phyloP scores from a whole-genome alignment of 495 filamentous ascomycete species.

The Neurospora sp. region DNA sequence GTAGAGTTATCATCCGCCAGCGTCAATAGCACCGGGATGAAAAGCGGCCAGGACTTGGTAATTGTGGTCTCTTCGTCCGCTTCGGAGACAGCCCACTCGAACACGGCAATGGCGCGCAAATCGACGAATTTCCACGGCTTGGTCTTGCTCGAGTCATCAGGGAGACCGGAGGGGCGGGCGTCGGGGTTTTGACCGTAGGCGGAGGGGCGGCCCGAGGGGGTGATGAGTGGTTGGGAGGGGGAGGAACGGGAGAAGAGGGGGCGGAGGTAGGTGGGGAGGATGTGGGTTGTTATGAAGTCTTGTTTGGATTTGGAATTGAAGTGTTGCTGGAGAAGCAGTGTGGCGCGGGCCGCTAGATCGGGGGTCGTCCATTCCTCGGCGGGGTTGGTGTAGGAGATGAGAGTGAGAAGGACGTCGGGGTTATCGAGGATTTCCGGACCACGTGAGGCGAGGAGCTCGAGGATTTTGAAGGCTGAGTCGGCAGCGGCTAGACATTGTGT shows the following conservation, averaged over 20 bases:
- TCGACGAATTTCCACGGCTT: slow-evolving; percentile 70
- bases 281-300: slow-evolving; percentile 41
- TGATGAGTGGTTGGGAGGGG: slow-evolving; percentile 40
- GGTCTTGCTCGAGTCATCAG: slow-evolving; percentile 39
- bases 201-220: slow-evolving; percentile 41
- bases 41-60: slow-evolving; percentile 56
- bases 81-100: slow-evolving; percentile 54
- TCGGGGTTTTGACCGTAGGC: slow-evolving; percentile 1
- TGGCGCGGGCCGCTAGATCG: slow-evolving; percentile 22
- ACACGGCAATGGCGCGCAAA: slow-evolving; percentile 49
- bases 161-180: slow-evolving; percentile 24
- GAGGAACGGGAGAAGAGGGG: slow-evolving; percentile 61
- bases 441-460: slow-evolving; percentile 5
- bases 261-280: slow-evolving; percentile 46
- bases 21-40: slow-evolving; percentile 73
- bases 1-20: slow-evolving; percentile 62
- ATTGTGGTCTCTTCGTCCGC: slow-evolving; percentile 28
- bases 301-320: slow-evolving; percentile 14
- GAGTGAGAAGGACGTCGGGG: slow-evolving; percentile 14
- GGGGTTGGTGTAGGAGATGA: slow-evolving; percentile 38
- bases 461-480: slow-evolving; percentile 1
- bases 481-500: slow-evolving; percentile 2
- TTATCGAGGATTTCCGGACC: slow-evolving; percentile 3
- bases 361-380: slow-evolving; percentile 46
- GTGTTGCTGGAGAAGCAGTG: slow-evolving; percentile 32